Evolutionary conservation across 2,329 filamentous ascomycete species (phyloP).

Genomic region (Peltaster fructicola): DNA sequence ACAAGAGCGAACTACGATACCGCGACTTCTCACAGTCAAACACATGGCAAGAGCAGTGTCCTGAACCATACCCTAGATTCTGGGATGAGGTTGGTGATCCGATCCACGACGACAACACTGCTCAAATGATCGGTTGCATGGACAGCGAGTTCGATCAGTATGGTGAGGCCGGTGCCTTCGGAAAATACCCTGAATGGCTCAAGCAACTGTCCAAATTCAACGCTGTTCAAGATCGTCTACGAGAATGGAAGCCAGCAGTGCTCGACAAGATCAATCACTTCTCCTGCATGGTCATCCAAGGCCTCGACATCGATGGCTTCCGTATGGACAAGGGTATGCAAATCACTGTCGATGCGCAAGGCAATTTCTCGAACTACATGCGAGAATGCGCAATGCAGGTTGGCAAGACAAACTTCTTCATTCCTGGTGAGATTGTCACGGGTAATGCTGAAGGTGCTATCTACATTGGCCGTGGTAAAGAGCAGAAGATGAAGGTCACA

Average conservation of each 20-base stretch:
- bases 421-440: constrained; percentile 45
- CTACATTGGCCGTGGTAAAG: constrained; percentile 44
- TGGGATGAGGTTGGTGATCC: constrained; percentile 41
- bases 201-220: constrained; percentile 49
- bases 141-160: constrained; percentile 48
- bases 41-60: constrained; percentile 29
- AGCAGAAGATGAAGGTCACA: constrained; percentile 34
- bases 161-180: constrained; percentile 46
- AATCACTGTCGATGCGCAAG: constrained; percentile 43
- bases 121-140: constrained; percentile 37
- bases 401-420: constrained; percentile 46
- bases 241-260: constrained; percentile 44
- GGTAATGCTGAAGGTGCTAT: constrained; percentile 43
- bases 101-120: constrained; percentile 29
- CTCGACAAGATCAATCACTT: constrained; percentile 40
- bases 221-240: constrained; percentile 47
- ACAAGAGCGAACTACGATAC: constrained; percentile 38
- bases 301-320: constrained; percentile 49
- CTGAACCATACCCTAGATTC: constrained; percentile 42
- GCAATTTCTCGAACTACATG: constrained; percentile 38
- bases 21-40: constrained; percentile 40
- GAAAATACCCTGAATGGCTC: constrained; percentile 44
- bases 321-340: constrained; percentile 51
- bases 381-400: constrained; percentile 38
- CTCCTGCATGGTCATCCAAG: constrained; percentile 44